phyloP scores from a whole-genome alignment of 805 yeast species.

The Debaryomyces castellii region DNA sequence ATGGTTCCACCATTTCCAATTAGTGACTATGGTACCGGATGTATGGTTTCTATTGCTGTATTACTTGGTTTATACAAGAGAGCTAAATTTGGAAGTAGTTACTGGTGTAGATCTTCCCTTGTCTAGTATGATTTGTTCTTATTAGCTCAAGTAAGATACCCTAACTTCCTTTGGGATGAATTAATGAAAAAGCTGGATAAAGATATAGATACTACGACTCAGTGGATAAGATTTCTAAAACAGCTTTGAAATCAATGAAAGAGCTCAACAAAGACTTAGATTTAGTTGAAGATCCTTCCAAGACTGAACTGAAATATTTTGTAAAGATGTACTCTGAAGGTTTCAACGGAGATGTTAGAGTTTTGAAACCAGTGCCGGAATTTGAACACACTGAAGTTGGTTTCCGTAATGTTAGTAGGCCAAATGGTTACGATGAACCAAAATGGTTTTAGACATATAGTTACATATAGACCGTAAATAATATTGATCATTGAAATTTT shows the following conservation, averaged over 20 bases:
- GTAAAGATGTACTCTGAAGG: slow-evolving; percentile 9
- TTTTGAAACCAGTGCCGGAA: slow-evolving; percentile 12
- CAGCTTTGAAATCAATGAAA: slow-evolving; percentile 10
- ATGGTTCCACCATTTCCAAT: slow-evolving; percentile 36
- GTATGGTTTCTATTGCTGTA: slow-evolving; percentile 30
- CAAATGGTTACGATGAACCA: slow-evolving; percentile 13
- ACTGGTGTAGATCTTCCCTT: slow-evolving; percentile 21
- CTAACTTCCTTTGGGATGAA: slow-evolving; percentile 9
- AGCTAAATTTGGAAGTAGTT: slow-evolving; percentile 27
- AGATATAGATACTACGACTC: slow-evolving; percentile 12
- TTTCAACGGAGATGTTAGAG: slow-evolving; percentile 10
- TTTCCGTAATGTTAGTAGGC: slow-evolving; percentile 10
- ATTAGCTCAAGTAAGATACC: slow-evolving; percentile 20
- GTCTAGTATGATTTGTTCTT: slow-evolving; percentile 30
- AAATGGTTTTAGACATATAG: slow-evolving; percentile 10
- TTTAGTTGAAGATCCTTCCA: slow-evolving; percentile 3
- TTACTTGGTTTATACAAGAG: slow-evolving; percentile 25
- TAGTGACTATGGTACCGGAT: slow-evolving; percentile 37
- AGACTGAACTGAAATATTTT: slow-evolving; percentile 7
- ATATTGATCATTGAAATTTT: too few species aligned
- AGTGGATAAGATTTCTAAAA: slow-evolving; percentile 11
- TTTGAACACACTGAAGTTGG: slow-evolving; percentile 10
- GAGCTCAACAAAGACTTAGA: slow-evolving; percentile 8
- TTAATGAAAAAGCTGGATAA: slow-evolving; percentile 4
- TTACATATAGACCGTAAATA: too few species aligned